Percentiles rank a stretch among this genome's conserved stretches.
These are phyloP conservation scores for Castanea mollissima DNA, from an alignment of 306 rosid genomes.

Conservation along the genomic window DNA sequence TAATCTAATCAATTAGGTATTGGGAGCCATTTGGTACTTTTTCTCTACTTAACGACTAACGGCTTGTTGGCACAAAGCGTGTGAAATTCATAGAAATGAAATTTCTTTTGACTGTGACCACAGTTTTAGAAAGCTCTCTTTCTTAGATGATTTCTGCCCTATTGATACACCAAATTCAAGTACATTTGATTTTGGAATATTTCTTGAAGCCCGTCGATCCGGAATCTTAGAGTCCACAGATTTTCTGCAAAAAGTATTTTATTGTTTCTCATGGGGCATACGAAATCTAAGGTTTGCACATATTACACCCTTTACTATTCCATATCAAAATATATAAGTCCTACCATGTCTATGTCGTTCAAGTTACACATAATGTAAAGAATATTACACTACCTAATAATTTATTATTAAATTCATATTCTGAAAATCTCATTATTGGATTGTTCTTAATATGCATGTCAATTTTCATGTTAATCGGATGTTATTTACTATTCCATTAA, in stretches of 20 bases:
- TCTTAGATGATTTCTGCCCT: slow-evolving; percentile 58
- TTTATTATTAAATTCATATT: too few relatives aligned
- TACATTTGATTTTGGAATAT: slow-evolving; percentile 72
- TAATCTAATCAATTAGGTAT: slow-evolving; percentile 45
- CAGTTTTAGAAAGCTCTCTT: slow-evolving; percentile 6
- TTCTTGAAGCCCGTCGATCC: slow-evolving; percentile 73
- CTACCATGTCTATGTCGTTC: too few relatives aligned
- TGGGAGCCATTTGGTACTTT: slow-evolving; percentile 91
- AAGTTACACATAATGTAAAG: too few relatives aligned
- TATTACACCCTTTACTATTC: too few relatives aligned
- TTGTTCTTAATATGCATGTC: too few relatives aligned
- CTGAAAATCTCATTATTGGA: too few relatives aligned
- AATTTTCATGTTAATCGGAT: too few relatives aligned
- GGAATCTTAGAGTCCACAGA: slow-evolving; percentile 62
- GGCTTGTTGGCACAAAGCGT: slow-evolving; percentile 71
- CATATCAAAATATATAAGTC: too few relatives aligned
- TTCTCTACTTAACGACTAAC: slow-evolving; percentile 73
- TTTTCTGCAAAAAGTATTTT: slow-evolving; percentile 66
- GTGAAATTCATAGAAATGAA: slow-evolving; percentile 11
- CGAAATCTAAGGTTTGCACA: neutral
- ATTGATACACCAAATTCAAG: slow-evolving; percentile 12
- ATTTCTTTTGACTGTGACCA: slow-evolving; percentile 44
- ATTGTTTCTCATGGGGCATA: slow-evolving; percentile 82
- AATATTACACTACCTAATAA: too few relatives aligned
- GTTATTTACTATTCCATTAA: too few relatives aligned